Base-by-base conservation (phyloP, 2,329 filamentous ascomycete species). In the Claviceps paspali region DNA sequence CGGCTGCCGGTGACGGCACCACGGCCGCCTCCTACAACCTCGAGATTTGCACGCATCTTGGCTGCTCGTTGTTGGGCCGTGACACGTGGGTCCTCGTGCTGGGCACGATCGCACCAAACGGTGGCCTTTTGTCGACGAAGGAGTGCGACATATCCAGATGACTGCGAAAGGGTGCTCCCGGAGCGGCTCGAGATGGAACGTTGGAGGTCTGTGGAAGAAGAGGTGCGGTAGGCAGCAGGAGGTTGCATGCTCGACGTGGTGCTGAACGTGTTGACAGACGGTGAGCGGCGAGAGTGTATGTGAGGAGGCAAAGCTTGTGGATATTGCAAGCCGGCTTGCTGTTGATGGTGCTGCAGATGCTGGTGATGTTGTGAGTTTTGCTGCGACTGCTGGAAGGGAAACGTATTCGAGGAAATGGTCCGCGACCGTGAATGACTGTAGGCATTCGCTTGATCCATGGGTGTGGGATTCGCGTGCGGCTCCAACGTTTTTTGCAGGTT, bases 71-170 rank as follows among this genome's bases (percentile, higher is more conserved):
- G 86, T 51, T 87, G 81, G 21, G 85, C 86, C 4, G 80, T 64
- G 40, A 91, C 64, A 35, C 85, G 73, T 1, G 88, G 84, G 55
- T 98, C 91, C 59, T 96, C 86, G 43, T 83, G 78, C 56, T 98
- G 91, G 8, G 88, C 74, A 38, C 87, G 80, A 54, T 96, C 91
- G 63, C 87, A 95, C 91, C 91, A 98, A 4, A 98, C 91, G 0
- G 91, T 98, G 23, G 86, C 91, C 57, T 96, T 96, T 61, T 98
- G 91, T 56, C 87, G 88, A 44, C 91, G 77, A 62, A 98, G 79
- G n/a, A 95, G 70, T 26, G 91, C 87, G 36, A 98, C 91, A 59
- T 98, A 98, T 45, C 85, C 79, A n/a, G 70, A 70, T 2, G 80
- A 62, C 43, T 73, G 71, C 12, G 65, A 65, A 38, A 64, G 49